Percentiles rank a stretch among this genome's conserved stretches.
These are phyloP conservation scores for Leccinum imitatum DNA, from an alignment of 768 basidiomycete species.

Conservation along the genomic window DNA sequence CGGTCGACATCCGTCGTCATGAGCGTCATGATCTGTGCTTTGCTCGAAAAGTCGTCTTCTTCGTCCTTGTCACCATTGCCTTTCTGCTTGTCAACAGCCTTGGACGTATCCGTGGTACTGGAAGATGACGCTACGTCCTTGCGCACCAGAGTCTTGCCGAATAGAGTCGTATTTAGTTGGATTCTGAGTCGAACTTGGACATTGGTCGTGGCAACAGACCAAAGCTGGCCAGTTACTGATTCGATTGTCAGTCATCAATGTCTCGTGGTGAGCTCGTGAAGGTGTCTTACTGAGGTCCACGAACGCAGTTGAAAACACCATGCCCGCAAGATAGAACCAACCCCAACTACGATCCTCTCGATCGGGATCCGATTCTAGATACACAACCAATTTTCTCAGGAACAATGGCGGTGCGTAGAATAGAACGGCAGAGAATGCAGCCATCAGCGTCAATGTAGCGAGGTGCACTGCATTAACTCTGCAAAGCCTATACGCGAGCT, in stretches of 20 bases:
- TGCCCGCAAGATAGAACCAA: constrained; percentile 62
- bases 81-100: constrained; percentile 21
- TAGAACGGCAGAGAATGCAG: constrained; percentile 54
- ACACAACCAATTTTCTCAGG: constrained; percentile 55
- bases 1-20: constrained; percentile 96
- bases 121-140: constrained; percentile 80
- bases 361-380: constrained; percentile 62
- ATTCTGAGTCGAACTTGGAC: constrained; percentile 69
- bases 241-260: constrained; percentile 7
- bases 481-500: constrained; percentile 59
- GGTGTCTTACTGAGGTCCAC: constrained; percentile 41
- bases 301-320: constrained; percentile 46
- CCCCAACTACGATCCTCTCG: constrained; percentile 66
- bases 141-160: constrained; percentile 81
- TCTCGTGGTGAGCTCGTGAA: neutral
- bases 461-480: constrained; percentile 52
- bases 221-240: constrained; percentile 64
- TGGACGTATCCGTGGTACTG: constrained; percentile 27
- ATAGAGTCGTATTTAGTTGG: constrained; percentile 82
- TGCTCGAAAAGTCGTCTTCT: constrained; percentile 63
- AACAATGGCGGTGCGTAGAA: constrained; percentile 69
- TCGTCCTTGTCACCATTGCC: constrained; percentile 20
- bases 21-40: constrained; percentile 87
- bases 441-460: constrained; percentile 45
- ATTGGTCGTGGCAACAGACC: constrained; percentile 66